phyloP scores from a whole-genome alignment of 176 grass and related monocot species.

The Alopecurus myosuroides region DNA sequence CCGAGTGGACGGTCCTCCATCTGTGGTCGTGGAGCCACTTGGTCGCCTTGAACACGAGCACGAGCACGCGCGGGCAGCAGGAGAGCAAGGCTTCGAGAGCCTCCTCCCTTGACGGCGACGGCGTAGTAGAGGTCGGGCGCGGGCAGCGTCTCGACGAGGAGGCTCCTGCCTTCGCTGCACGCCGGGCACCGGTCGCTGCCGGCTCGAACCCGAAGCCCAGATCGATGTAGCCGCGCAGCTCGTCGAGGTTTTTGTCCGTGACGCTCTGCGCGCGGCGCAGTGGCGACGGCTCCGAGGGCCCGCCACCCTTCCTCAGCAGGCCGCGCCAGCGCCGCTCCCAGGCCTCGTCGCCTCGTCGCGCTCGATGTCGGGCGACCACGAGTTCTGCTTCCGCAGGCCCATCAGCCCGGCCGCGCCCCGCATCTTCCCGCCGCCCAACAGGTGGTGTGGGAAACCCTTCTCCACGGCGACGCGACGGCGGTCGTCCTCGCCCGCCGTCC shows the following conservation, averaged over 20 bases:
- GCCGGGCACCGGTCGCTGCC: neutral
- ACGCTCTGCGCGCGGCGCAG: conserved; percentile 47
- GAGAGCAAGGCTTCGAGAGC: neutral
- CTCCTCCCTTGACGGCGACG: too few species aligned
- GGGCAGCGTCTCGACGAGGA: too few species aligned
- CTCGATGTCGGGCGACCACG: conserved; percentile 82
- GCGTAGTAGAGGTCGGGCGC: too few species aligned
- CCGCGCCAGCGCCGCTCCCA: conserved; percentile 61
- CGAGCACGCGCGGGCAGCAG: neutral
- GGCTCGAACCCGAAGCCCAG: conserved; percentile 62
- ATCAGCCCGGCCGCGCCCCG: neutral
- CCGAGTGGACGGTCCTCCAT: neutral
- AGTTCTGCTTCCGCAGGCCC: conserved; percentile 66
- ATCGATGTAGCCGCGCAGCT: conserved; percentile 82
- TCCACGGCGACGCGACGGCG: conserved; percentile 26
- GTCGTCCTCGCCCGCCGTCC: conserved; percentile 12
- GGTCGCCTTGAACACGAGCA: neutral
- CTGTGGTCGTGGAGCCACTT: neutral
- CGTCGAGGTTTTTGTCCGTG: conserved; percentile 70
- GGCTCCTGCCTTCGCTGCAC: too few species aligned
- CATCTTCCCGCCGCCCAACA: conserved; percentile 5
- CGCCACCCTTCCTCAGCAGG: conserved; percentile 2
- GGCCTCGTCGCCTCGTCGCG: conserved; percentile 62
- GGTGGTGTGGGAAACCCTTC: neutral
- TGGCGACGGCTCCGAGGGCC: neutral